Evolutionary conservation across 2,329 filamentous ascomycete species (phyloP).

Genomic region (Pezicula radicicola): DNA sequence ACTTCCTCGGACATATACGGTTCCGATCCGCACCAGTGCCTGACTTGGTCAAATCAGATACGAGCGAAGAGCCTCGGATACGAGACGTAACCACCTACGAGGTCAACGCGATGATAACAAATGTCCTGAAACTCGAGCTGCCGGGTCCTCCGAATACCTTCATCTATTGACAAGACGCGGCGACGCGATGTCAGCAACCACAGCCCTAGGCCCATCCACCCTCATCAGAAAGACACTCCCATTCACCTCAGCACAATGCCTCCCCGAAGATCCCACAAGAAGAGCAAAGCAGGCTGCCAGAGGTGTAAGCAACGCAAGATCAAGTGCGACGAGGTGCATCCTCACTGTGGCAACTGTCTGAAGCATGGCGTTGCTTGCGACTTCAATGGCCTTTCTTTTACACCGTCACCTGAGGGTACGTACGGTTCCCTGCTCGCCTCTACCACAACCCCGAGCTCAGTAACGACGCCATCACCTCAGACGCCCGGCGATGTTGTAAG

Average conservation of each 20-base stretch:
- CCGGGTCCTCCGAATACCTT: no score
- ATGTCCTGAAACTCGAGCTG: no score
- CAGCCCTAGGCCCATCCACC: slow-evolving; percentile 5
- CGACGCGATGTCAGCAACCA: neutral
- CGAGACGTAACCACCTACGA: no score
- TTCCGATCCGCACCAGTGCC: no score
- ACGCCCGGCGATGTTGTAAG: slow-evolving; percentile 17
- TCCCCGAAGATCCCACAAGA: slow-evolving; percentile 66
- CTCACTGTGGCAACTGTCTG: slow-evolving; percentile 61
- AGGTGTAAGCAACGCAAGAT: slow-evolving; percentile 68
- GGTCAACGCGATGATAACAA: no score
- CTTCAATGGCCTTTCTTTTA: slow-evolving; percentile 44
- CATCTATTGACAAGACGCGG: no score
- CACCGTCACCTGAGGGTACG: neutral
- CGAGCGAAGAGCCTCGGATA: no score
- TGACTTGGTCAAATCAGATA: no score
- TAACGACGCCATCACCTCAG: slow-evolving; percentile 16
- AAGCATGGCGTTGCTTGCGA: slow-evolving; percentile 67
- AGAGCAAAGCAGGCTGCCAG: slow-evolving; percentile 64
- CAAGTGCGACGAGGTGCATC: slow-evolving; percentile 69
- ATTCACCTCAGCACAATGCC: slow-evolving; percentile 43
- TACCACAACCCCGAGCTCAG: slow-evolving; percentile 11
- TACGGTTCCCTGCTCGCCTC: slow-evolving; percentile 1
- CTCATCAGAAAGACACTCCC: neutral
- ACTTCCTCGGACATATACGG: no score